Evolutionary conservation across 1,284 basidiomycete species (phyloP).

Genomic region (Pterulicium gracile): DNA sequence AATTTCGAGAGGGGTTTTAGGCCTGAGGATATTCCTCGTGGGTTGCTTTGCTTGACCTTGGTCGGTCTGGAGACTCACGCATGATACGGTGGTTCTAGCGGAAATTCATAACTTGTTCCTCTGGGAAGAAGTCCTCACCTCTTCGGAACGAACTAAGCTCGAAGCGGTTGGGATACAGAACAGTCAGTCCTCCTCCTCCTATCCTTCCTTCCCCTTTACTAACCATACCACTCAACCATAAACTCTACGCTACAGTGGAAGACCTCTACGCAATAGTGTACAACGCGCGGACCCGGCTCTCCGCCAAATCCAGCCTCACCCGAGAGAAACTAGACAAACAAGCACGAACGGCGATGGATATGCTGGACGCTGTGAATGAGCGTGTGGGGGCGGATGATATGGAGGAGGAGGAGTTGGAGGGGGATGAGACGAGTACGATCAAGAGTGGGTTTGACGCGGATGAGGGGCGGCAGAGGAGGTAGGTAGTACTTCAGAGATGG

Average conservation of each 20-base stretch:
- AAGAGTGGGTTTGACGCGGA: no score
- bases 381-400: not conserved
- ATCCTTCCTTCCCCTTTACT: not conserved
- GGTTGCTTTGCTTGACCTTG: not conserved
- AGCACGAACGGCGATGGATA: not conserved
- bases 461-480: not conserved
- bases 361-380: not conserved
- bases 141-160: slow-evolving; percentile 19
- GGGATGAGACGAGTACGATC: no score
- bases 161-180: slow-evolving; percentile 18
- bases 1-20: slow-evolving; percentile 2
- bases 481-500: not conserved
- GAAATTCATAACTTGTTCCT: slow-evolving; percentile 17
- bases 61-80: not conserved
- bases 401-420: no score
- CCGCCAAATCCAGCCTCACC: slow-evolving; percentile 18
- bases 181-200: slow-evolving; percentile 14
- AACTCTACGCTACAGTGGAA: no score
- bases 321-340: slow-evolving; percentile 16
- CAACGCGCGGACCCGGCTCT: slow-evolving; percentile 18
- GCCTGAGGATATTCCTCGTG: slow-evolving; percentile 11
- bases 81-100: not conserved
- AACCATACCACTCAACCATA: slow-evolving; percentile 1
- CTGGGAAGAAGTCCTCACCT: slow-evolving; percentile 20
- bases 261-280: slow-evolving; percentile 18